Conservation (phyloP, 257 asterid genomes). For the Scutellaria galericulata region DNA sequence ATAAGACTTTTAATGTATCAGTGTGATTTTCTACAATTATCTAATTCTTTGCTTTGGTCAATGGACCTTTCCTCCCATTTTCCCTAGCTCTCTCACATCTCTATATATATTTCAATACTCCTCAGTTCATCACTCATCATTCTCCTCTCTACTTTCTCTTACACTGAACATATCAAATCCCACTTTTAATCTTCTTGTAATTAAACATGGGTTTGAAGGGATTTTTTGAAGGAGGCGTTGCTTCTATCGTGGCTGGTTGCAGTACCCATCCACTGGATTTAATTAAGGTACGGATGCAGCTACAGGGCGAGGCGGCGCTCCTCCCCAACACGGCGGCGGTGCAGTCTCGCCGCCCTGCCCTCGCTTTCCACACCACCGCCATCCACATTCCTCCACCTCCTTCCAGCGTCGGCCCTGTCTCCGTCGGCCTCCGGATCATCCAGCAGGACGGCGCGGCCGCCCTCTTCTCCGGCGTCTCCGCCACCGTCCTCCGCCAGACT, state of each 20-base stretch:
- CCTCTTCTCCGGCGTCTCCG: slow-evolving; percentile 70
- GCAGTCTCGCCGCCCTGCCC: slow-evolving; percentile 49
- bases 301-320: slow-evolving; percentile 49
- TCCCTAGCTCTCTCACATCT: no score
- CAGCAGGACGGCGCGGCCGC: slow-evolving; percentile 63
- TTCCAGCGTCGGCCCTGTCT: slow-evolving; percentile 50
- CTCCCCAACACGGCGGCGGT: slow-evolving; percentile 5
- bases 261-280: slow-evolving; percentile 62
- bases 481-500: slow-evolving; percentile 70
- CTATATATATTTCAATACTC: no score
- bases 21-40: no score
- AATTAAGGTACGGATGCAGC: slow-evolving; percentile 70
- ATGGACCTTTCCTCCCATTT: no score
- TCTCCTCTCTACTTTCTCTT: neutral
- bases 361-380: slow-evolving; percentile 39
- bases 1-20: no score
- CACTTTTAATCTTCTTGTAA: neutral
- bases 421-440: slow-evolving; percentile 52
- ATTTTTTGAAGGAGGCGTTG: slow-evolving; percentile 67
- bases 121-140: no score
- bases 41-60: no score
- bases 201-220: slow-evolving; percentile 44
- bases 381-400: slow-evolving; percentile 38
- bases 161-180: neutral
- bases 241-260: slow-evolving; percentile 74